Conservation (phyloP, 2,329 filamentous ascomycete genomes). For the Pezicula rhizophila region DNA sequence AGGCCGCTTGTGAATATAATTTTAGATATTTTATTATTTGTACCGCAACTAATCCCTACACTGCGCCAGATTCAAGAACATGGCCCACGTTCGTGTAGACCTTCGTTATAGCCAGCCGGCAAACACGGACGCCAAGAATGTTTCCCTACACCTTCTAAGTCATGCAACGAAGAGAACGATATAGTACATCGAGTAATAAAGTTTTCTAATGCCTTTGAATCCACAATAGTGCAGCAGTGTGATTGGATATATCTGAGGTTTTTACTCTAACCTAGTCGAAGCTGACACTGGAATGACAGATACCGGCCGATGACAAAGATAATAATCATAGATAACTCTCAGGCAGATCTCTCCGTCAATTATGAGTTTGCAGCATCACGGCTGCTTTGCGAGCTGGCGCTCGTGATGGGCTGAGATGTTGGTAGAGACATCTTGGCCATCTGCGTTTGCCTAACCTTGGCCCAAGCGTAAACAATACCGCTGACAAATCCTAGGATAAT, state of each 20-base stretch:
- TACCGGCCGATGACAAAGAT: neutral
- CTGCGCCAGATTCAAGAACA: neutral
- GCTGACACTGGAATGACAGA: neutral
- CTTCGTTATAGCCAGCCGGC: neutral
- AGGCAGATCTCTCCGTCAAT: neutral
- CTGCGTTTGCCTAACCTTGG: conserved; percentile 75
- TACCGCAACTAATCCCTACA: neutral
- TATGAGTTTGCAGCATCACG: conserved; percentile 64
- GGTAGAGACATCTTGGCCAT: conserved; percentile 61
- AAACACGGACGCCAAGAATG: neutral
- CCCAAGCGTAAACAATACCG: conserved; percentile 82
- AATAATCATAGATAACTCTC: neutral
- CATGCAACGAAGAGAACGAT: neutral
- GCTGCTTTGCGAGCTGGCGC: conserved; percentile 86
- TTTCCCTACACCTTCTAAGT: neutral
- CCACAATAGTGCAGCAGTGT: too few relatives aligned
- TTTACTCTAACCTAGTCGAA: neutral
- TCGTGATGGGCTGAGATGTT: conserved; percentile 66
- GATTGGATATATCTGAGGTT: neutral
- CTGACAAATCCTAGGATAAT: conserved; percentile 88
- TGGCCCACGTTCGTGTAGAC: neutral
- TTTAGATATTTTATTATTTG: neutral
- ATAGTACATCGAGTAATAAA: neutral
- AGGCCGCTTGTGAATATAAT: neutral
- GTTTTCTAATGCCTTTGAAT: neutral